Conservation (phyloP, 2,329 filamentous ascomycete species). For the Emericellopsis cladophorae region DNA sequence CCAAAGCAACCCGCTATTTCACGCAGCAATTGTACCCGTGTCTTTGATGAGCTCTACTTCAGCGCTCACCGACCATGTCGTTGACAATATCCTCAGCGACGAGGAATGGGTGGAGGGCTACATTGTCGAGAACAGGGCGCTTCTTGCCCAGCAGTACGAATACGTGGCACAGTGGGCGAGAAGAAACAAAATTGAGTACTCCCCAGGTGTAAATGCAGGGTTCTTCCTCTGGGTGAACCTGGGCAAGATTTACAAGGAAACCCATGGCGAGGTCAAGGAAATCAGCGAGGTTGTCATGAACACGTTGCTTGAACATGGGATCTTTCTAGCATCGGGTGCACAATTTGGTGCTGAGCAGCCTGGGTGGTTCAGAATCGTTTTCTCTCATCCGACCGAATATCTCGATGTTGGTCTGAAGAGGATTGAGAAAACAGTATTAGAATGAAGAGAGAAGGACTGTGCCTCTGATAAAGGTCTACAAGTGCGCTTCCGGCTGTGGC, state of each 20-base stretch:
- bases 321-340: slow-evolving; percentile 22
- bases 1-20: slow-evolving; percentile 26
- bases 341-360: slow-evolving; percentile 23
- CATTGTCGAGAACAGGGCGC: slow-evolving; percentile 24
- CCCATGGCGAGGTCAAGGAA: slow-evolving; percentile 6
- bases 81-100: slow-evolving; percentile 28
- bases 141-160: slow-evolving; percentile 23
- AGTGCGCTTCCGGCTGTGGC: no score
- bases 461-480: background rate
- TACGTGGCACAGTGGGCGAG: slow-evolving; percentile 22
- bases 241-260: slow-evolving; percentile 13
- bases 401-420: slow-evolving; percentile 12
- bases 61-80: slow-evolving; percentile 26
- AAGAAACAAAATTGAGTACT: slow-evolving; percentile 27
- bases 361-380: slow-evolving; percentile 26
- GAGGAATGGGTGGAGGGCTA: slow-evolving; percentile 28
- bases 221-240: slow-evolving; percentile 45
- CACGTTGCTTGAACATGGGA: slow-evolving; percentile 13
- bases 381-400: slow-evolving; percentile 17
- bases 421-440: background rate
- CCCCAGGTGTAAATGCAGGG: slow-evolving; percentile 33
- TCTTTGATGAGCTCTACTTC: slow-evolving; percentile 30
- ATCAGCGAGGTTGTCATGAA: slow-evolving; percentile 12
- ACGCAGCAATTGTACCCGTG: slow-evolving; percentile 20
- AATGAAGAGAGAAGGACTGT: no score